Evolutionary conservation across 202 grass and related monocot species (phyloP), one percentile per base, ranked within the genome.

Genomic region (Dendrocalamus latiflorus): DNA sequence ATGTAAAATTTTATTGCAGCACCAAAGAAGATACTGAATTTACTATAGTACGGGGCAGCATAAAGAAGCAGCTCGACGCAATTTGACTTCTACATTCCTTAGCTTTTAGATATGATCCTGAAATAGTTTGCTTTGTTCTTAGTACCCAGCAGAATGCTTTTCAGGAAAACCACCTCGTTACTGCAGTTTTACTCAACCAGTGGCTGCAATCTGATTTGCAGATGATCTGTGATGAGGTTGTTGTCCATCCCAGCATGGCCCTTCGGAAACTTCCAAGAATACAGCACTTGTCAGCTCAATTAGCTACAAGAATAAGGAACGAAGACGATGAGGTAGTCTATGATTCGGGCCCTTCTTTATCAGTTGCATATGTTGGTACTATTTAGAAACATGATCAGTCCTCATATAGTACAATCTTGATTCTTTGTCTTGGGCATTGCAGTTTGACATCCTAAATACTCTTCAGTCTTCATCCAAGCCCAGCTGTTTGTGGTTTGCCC

Each of bases 261-360:
- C 89, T 99, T 49, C 88, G 89, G 74, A 99, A 99, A 89, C 96
- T 95, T 90, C 93, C 96, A 70, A 89, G 96, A 86, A 87, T 99
- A 60, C 93, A 99, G 38, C 96, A 99, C 72, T 77, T 99, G 66
- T 94, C 91, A 55, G 91, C 93, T 0, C 91, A 99, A 36, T 91
- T 95, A 83, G 89, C 87, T 84, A 91, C 91, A 12, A 95, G 84
- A 86, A 80, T 99, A 79, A 84, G 74, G 56, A 93, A 81, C 26
- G 89, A 93, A 81, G 89, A 90, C 37, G 83, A 92, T 17, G 96
- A 95, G 91, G 96, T 95, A 86, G 75, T 50, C 64, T 71, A 54
- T 47, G 8, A 64, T 6, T 60, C 6, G 0, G 8, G 6, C 17
- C 9, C 16, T 45, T 26, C 8, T 71, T 71, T 28, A 33, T 33